Evolutionary conservation across 352 stramenopile genomes (phyloP).

Genomic region (Phytophthora brassicae): DNA sequence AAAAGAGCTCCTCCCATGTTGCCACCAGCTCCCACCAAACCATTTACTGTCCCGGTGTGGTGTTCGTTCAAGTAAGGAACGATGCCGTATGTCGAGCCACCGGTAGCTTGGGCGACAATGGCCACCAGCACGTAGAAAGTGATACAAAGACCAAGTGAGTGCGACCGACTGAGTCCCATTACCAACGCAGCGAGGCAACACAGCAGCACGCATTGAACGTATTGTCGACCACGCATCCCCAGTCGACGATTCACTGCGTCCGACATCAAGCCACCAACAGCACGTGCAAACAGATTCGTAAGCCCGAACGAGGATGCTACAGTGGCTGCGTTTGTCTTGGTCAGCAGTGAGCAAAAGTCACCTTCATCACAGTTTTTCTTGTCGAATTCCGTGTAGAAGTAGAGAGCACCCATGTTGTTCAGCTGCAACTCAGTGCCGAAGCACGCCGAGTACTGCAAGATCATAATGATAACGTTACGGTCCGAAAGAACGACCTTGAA

Average conservation of each 20-base stretch:
- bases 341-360: slow-evolving; percentile 42
- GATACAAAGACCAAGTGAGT: slow-evolving; percentile 72
- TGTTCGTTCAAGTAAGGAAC: slow-evolving; percentile 74
- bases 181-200: slow-evolving; percentile 78
- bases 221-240: slow-evolving; percentile 90
- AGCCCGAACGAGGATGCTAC: slow-evolving; percentile 93
- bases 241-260: slow-evolving; percentile 83
- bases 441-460: slow-evolving; percentile 92
- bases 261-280: slow-evolving; percentile 83
- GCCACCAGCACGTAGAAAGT: slow-evolving; percentile 91
- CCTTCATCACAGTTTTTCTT: slow-evolving; percentile 46
- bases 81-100: slow-evolving; percentile 67
- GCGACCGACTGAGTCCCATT: slow-evolving; percentile 85
- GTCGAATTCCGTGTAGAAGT: slow-evolving; percentile 92
- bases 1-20: slow-evolving; percentile 76
- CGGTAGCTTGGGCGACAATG: slow-evolving; percentile 87
- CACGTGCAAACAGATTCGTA: slow-evolving; percentile 94
- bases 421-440: slow-evolving; percentile 96
- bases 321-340: slow-evolving; percentile 70
- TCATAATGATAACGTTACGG: slow-evolving; percentile 91
- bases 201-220: slow-evolving; percentile 82
- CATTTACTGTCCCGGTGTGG: slow-evolving; percentile 67
- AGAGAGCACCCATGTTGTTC: slow-evolving; percentile 94
- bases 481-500: slow-evolving; percentile 73
- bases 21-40: slow-evolving; percentile 62